Evolutionary conservation across 2,329 filamentous ascomycete genomes (phyloP).

Genomic region (Aspergillus neoniger): DNA sequence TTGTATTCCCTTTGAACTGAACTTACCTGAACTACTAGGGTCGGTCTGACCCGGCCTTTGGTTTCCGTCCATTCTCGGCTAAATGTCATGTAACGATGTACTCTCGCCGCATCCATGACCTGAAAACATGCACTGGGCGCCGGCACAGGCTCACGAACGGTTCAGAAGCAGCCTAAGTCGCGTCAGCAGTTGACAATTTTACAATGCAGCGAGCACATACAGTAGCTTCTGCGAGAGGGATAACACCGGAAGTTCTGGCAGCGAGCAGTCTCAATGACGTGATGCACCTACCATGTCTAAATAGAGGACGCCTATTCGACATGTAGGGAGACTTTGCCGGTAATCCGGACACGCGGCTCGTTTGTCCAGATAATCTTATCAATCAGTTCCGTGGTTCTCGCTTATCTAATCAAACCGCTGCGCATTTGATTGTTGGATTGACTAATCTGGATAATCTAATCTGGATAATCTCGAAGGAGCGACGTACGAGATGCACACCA

Average conservation of each 20-base stretch:
- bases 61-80: slow-evolving; percentile 11
- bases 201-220: neutral
- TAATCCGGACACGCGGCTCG: slow-evolving; percentile 20
- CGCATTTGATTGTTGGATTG: too few species aligned
- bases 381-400: slow-evolving; percentile 12
- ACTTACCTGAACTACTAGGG: slow-evolving; percentile 15
- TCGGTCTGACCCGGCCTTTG: slow-evolving; percentile 4
- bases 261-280: neutral
- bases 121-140: neutral
- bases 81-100: slow-evolving; percentile 1
- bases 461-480: neutral
- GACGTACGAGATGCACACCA: too few species aligned
- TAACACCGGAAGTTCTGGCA: neutral
- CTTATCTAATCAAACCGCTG: neutral
- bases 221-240: too few species aligned
- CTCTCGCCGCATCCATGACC: slow-evolving; percentile 19
- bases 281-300: neutral
- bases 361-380: slow-evolving; percentile 25
- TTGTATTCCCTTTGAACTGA: neutral
- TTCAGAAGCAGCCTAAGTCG: neutral
- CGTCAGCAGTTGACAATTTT: neutral
- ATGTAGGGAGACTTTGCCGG: neutral
- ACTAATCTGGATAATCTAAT: too few species aligned
- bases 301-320: neutral
- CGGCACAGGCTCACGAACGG: neutral